These are phyloP conservation scores for Linum lewisii DNA, from an alignment of 345 rosid species.

Conservation along the genomic window DNA sequence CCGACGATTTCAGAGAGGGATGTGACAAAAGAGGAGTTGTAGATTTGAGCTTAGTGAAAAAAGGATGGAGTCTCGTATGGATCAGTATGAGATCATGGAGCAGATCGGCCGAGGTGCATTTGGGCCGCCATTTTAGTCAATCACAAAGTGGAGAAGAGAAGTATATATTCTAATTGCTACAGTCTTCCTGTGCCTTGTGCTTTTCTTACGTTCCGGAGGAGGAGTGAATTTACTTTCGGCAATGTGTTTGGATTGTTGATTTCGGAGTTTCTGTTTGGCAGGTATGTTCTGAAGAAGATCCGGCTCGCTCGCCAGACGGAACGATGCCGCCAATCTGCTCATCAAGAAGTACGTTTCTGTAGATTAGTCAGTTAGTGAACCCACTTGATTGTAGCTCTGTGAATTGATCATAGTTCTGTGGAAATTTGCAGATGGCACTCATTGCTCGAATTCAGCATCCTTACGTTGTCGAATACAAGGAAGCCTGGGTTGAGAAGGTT, in stretches of 20 bases:
- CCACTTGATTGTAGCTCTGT: constrained; percentile 10
- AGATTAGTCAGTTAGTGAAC: background rate
- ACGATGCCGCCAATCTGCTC: constrained; percentile 96
- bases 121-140: constrained; percentile 95
- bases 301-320: constrained; percentile 92
- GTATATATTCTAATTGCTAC: constrained; percentile 30
- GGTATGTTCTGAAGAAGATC: constrained; percentile 98
- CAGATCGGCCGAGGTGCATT: constrained; percentile 99
- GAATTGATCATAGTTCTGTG: constrained; percentile 8
- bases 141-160: constrained; percentile 86
- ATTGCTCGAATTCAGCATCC: constrained; percentile 91
- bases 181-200: background rate
- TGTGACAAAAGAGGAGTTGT: background rate
- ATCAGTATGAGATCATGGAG: constrained; percentile 98
- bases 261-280: constrained; percentile 16
- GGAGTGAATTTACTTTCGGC: background rate
- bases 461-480: constrained; percentile 90
- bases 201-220: background rate
- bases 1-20: no score
- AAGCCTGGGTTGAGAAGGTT: constrained; percentile 99
- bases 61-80: constrained; percentile 91
- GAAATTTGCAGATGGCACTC: constrained; percentile 64
- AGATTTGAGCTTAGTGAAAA: constrained; percentile 1
- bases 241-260: background rate
- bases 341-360: constrained; percentile 62